A percentile compares a stretch with the other conserved stretches of the same genome.
Conservation (phyloP, 371 early-diverging fungal species). For the Mortierella sp. region DNA sequence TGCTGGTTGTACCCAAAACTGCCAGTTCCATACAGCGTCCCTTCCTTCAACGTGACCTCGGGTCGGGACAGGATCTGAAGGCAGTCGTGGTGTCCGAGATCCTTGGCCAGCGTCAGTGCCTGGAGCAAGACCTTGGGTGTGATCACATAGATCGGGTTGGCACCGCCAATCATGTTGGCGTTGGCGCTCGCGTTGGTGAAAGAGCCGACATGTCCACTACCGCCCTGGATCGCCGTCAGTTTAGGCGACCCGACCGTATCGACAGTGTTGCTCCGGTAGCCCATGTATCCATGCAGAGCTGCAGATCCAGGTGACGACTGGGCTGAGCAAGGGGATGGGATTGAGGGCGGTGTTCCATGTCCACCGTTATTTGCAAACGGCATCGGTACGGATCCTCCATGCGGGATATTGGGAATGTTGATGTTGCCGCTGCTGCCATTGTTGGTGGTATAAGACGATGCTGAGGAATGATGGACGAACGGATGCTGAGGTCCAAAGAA, state of each 20-base stretch:
- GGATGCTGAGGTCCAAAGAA: conserved; percentile 55
- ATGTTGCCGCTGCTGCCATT: conserved; percentile 53
- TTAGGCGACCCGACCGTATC: conserved; percentile 39
- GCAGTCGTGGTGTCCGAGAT: conserved; percentile 48
- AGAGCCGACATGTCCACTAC: conserved; percentile 39
- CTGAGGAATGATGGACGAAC: conserved; percentile 42
- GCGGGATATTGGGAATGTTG: conserved; percentile 40
- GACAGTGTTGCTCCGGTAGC: conserved; percentile 29
- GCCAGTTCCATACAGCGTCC: conserved; percentile 49
- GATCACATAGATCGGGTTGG: conserved; percentile 49
- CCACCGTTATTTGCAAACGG: conserved; percentile 49
- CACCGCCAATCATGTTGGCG: conserved; percentile 51
- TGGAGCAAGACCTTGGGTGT: conserved; percentile 52
- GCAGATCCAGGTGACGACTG: conserved; percentile 56
- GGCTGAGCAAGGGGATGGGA: conserved; percentile 54
- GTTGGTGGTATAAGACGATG: conserved; percentile 53
- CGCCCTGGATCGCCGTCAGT: conserved; percentile 34
- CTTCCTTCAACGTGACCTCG: conserved; percentile 49
- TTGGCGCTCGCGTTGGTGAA: conserved; percentile 56
- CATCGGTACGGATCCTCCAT: conserved; percentile 48
- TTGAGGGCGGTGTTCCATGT: conserved; percentile 47
- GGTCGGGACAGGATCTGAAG: conserved; percentile 51
- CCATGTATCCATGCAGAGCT: conserved; percentile 45
- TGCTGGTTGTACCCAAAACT: conserved; percentile 52
- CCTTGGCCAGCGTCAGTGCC: conserved; percentile 51